A percentile compares a stretch with the other conserved stretches of the same genome.
These are phyloP conservation scores for Cucumis sativus DNA, from an alignment of 306 rosid genomes.

Conservation along the genomic window Cucumber_9930_V3 NC_026656.2:3944001-3944500, in stretches of 20 bases:
- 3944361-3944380: neutral
- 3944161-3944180: neutral
- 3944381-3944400: neutral
- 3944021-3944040: neutral
- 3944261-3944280: conserved; percentile 24
- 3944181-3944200: neutral
- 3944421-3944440: neutral
- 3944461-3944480: conserved; percentile 6
- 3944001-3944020: neutral
- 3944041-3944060: neutral
- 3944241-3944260: conserved; percentile 6
- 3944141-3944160: neutral
- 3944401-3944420: neutral
- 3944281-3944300: conserved; percentile 60
- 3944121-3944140: neutral
- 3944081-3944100: neutral
- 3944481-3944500: conserved; percentile 19
- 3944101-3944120: neutral
- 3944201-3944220: neutral
- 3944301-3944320: conserved; percentile 74
- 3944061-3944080: neutral
- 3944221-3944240: conserved; percentile 3
- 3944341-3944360: conserved; percentile 61
- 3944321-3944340: conserved; percentile 55
- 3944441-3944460: neutral